These are phyloP conservation scores for Microstegium vimineum DNA, from an alignment of 176 grass and related monocot species.

Conservation along the genomic window DNA sequence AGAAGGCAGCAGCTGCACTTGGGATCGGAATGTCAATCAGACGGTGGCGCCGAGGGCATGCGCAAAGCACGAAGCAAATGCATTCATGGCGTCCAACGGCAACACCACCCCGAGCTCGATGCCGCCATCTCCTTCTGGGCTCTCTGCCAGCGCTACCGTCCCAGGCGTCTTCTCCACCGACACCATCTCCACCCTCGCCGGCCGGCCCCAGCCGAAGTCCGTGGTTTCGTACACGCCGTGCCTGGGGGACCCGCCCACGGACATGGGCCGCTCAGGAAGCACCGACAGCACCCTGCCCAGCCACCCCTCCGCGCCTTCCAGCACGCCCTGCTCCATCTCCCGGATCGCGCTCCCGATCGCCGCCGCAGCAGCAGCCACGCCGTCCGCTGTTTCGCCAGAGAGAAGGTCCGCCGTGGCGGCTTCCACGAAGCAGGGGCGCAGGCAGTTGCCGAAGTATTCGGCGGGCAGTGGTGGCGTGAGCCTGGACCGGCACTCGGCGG, in stretches of 20 bases:
- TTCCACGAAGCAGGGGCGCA: slow-evolving; percentile 33
- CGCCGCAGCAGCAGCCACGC: slow-evolving; percentile 9
- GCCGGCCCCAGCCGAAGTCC: slow-evolving; percentile 44
- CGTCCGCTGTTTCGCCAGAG: background rate
- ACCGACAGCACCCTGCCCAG: slow-evolving; percentile 3
- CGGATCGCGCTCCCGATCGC: slow-evolving; percentile 30
- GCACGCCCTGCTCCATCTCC: slow-evolving; percentile 19
- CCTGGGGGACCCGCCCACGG: slow-evolving; percentile 30
- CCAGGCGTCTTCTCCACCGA: slow-evolving; percentile 49
- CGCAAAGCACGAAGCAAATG: too few relatives aligned
- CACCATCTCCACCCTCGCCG: slow-evolving; percentile 47
- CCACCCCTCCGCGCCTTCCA: slow-evolving; percentile 26
- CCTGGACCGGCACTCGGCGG: slow-evolving; percentile 24
- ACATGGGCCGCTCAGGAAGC: slow-evolving; percentile 13
- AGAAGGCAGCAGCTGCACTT: too few relatives aligned
- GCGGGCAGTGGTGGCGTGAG: slow-evolving; percentile 19
- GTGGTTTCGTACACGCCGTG: slow-evolving; percentile 16
- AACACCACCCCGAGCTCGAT: too few relatives aligned
- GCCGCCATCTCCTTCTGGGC: too few relatives aligned
- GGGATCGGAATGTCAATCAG: too few relatives aligned
- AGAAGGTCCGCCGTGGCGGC: slow-evolving; percentile 12
- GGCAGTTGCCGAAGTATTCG: slow-evolving; percentile 50
- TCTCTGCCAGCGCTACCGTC: too few relatives aligned
- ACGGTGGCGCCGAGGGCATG: too few relatives aligned
- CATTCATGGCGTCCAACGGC: too few relatives aligned